Percentiles rank a stretch among this genome's conserved stretches.
phyloP scores from a whole-genome alignment of 2,329 filamentous ascomycete species.

The Pseudogymnoascus sp. region DNA sequence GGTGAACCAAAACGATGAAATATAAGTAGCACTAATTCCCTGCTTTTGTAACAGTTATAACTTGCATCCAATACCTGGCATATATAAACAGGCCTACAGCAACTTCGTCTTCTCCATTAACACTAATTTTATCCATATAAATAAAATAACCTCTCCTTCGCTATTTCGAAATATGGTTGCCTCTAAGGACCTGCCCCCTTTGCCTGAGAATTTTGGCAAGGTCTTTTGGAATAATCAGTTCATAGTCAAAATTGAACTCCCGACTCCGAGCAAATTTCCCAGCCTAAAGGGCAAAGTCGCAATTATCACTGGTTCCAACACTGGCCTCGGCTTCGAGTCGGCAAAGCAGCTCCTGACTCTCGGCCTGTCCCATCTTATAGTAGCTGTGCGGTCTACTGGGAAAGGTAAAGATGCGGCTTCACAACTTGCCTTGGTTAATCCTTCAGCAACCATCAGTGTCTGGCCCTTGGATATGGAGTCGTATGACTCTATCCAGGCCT shows the following conservation, averaged over 20 bases:
- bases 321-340: conserved; percentile 40
- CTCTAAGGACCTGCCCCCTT: conserved; percentile 10
- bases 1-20: background rate
- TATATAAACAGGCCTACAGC: background rate
- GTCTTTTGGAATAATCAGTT: conserved; percentile 13
- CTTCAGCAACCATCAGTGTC: conserved; percentile 37
- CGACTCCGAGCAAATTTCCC: background rate
- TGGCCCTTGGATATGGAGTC: conserved; percentile 44
- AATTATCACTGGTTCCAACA: conserved; percentile 43
- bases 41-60: background rate
- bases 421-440: conserved; percentile 27
- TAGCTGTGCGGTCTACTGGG: conserved; percentile 38
- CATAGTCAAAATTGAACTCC: conserved; percentile 6
- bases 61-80: background rate
- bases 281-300: conserved; percentile 24
- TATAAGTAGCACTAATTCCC: background rate
- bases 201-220: conserved; percentile 7
- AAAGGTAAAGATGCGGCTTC: conserved; percentile 38
- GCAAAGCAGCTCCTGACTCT: conserved; percentile 34
- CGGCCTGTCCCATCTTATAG: conserved; percentile 37
- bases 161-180: conserved; percentile 7
- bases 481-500: conserved; percentile 38
- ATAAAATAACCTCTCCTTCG: background rate
- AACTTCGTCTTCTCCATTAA: background rate
- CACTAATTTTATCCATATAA: background rate